Evolutionary conservation across 2,329 filamentous ascomycete species (phyloP).

Genomic region (Alternaria sp.): DNA sequence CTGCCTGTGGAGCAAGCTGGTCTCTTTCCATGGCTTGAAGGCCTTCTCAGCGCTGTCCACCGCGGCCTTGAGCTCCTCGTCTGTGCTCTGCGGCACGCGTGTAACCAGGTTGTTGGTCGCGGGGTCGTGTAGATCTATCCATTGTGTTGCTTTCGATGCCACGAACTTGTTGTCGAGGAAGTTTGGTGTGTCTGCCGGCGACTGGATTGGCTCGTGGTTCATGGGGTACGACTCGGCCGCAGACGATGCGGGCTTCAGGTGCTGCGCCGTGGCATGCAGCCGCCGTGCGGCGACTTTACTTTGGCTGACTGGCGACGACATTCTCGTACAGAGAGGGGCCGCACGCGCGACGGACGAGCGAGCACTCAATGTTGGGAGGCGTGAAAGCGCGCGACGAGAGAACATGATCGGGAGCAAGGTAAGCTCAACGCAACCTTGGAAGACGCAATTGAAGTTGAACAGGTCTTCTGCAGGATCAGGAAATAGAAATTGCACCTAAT

Average conservation of each 20-base stretch:
- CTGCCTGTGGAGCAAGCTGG: conserved; percentile 75
- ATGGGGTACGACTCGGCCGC: conserved; percentile 68
- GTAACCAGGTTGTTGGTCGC: conserved; percentile 87
- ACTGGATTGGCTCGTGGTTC: conserved; percentile 72
- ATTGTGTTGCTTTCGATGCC: conserved; percentile 70
- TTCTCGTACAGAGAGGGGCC: conserved; percentile 47
- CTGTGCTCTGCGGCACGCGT: conserved; percentile 80
- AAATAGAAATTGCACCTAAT: not conserved
- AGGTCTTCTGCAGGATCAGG: not conserved
- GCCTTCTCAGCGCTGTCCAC: conserved; percentile 78
- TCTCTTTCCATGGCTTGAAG: conserved; percentile 75
- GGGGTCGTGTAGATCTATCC: conserved; percentile 81
- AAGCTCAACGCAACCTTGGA: conserved; percentile 6
- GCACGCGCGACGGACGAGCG: conserved; percentile 45
- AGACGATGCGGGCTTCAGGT: conserved; percentile 57
- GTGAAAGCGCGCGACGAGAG: conserved; percentile 53
- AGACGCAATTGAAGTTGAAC: not conserved
- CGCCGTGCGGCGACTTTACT: conserved; percentile 52
- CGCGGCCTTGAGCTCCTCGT: conserved; percentile 75
- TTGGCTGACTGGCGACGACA: conserved; percentile 45
- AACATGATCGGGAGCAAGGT: conserved; percentile 46
- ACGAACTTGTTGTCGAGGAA: conserved; percentile 83
- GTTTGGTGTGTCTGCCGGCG: conserved; percentile 75
- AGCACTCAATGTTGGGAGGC: conserved; percentile 50
- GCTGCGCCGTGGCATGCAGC: conserved; percentile 63